phyloP scores from a whole-genome alignment of 495 filamentous ascomycete genomes.

The Hypoxylon subgilvum region DNA sequence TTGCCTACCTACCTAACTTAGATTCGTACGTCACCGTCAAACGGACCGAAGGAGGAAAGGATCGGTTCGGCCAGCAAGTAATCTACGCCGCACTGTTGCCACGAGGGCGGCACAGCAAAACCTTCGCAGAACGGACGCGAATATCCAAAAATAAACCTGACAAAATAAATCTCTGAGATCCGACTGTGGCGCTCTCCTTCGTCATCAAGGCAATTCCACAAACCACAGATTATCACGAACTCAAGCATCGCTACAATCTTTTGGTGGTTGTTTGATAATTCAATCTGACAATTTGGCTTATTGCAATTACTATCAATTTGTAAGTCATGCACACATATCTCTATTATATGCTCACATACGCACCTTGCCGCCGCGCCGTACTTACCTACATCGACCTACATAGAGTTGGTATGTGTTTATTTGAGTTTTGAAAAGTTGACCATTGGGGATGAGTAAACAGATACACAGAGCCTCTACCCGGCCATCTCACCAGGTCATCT shows the following conservation, averaged over 20 bases:
- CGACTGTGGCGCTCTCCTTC: conserved; percentile 9
- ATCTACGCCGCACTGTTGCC: conserved; percentile 21
- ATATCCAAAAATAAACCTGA: conserved; percentile 26
- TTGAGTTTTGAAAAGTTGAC: no score
- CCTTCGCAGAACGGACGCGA: conserved; percentile 7
- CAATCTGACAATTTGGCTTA: neutral
- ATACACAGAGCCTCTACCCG: neutral
- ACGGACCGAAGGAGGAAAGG: conserved; percentile 32
- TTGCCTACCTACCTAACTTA: conserved; percentile 4
- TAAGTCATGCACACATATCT: conserved; percentile 14
- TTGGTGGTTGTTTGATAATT: conserved; percentile 7
- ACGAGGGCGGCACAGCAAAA: conserved; percentile 31
- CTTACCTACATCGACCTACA: neutral
- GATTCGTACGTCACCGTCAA: conserved; percentile 18
- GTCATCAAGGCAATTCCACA: conserved; percentile 3
- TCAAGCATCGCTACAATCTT: conserved; percentile 12
- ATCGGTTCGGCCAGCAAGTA: conserved; percentile 34
- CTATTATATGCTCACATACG: neutral
- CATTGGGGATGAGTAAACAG: no score
- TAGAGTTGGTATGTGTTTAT: no score
- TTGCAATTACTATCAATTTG: conserved; percentile 13
- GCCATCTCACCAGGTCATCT: neutral
- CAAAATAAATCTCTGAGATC: conserved; percentile 8
- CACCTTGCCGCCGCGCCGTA: no score
- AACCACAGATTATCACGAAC: neutral